phyloP scores from a whole-genome alignment of 441 rosid species.

The California macrophylla region DNA sequence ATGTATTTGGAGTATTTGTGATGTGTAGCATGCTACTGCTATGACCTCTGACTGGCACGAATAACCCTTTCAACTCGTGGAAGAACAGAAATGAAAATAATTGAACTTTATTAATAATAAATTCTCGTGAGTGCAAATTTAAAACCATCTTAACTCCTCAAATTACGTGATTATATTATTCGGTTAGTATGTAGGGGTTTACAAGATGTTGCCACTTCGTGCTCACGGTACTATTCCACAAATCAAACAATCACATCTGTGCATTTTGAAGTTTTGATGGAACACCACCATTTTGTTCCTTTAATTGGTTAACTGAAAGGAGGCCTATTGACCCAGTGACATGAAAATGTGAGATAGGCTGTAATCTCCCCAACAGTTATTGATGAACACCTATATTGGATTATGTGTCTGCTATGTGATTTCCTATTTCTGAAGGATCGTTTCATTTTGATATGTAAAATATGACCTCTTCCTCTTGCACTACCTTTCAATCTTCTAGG shows the following conservation, averaged over 20 bases:
- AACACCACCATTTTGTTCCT: neutral
- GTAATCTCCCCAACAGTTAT: neutral
- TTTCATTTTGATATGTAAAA: neutral
- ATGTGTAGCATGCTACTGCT: too few relatives aligned
- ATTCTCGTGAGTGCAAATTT: neutral
- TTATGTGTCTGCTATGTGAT: neutral
- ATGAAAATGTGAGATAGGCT: neutral
- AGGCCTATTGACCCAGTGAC: neutral
- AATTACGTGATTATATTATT: neutral
- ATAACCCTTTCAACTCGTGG: too few relatives aligned
- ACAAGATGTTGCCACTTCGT: neutral
- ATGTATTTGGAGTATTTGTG: neutral
- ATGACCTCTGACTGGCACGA: too few relatives aligned
- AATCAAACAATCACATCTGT: neutral
- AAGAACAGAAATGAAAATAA: neutral
- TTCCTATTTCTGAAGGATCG: neutral
- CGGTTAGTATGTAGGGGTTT: neutral
- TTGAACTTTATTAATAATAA: neutral
- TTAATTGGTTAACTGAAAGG: neutral
- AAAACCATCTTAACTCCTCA: neutral
- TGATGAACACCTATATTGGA: neutral
- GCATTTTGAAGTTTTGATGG: neutral
- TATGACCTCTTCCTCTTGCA: neutral
- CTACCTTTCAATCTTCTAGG: slow-evolving; percentile 27
- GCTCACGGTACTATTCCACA: neutral